Evolutionary conservation across 148 eudicot genomes (phyloP), one percentile per base, ranked within the genome.

Genomic region (Fagopyrum tataricum): DNA sequence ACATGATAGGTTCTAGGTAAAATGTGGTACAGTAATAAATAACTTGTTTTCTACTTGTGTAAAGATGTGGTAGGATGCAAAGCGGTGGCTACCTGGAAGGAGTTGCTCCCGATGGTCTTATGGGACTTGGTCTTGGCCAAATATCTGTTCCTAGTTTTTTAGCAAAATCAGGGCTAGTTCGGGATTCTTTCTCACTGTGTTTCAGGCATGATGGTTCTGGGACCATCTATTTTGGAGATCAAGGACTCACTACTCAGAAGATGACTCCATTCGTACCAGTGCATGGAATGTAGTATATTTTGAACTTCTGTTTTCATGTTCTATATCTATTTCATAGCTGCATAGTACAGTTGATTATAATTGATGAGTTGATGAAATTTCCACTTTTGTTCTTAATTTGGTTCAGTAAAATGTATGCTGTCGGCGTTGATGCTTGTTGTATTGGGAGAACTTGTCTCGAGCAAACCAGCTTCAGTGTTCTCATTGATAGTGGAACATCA

Each of bases 41-140:
- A 37, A 49, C 59, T 58, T 11, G 49, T n/a, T 71, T 31, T 72
- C 75, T 72, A 53, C 70, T 71, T 69, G 58, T 71, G 61, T 43
- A 59, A 82, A 95, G 99, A 62, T 95, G 99, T 82, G 99, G 99
- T 61, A 88, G 83, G 81, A 87, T 81, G 86, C 99, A 95, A 81
- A 91, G 88, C 74, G 99, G 99, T 78, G 90, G 83, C 51, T 95
- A 91, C 89, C 75, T 91, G 78, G 86, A 80, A 70, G 97, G 99
- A 74, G 74, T 84, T 73, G 99, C 99, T 62, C 99, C 97, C 71
- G 96, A 95, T 79, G 99, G 99, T 82, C 85, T 95, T 49, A 76
- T 95, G 88, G 99, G 99, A 73, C 83, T 95, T 37, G 99, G 99
- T 73, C 86, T 86, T 48, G 93, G 92, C 13, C 86, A 91, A 46